Evolutionary conservation across 2,329 filamentous ascomycete genomes (phyloP).

Genomic region (Hypocreales sp.): DNA sequence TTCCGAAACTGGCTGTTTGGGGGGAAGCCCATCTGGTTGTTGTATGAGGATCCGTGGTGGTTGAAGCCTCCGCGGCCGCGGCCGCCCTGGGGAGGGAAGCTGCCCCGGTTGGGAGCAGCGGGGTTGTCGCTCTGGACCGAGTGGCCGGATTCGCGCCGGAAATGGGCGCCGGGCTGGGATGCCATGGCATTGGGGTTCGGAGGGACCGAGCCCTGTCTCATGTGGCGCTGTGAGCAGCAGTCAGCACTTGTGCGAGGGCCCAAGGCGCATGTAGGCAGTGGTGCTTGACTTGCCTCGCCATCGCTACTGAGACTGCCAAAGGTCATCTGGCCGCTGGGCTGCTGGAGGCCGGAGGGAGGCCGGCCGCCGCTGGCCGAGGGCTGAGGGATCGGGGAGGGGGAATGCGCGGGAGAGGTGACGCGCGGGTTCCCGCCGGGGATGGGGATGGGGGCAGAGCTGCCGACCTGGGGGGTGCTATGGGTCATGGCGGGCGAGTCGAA

Average conservation of each 20-base stretch:
- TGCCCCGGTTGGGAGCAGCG: constrained; percentile 37
- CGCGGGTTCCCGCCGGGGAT: constrained; percentile 52
- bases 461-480: constrained; percentile 49
- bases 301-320: constrained; percentile 78
- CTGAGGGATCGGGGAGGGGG: constrained; percentile 86
- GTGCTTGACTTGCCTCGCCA: constrained; percentile 64
- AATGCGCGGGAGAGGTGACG: constrained; percentile 70
- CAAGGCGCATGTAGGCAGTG: too few species aligned
- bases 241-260: too few species aligned
- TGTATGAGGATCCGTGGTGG: constrained; percentile 25
- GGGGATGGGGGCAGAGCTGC: constrained; percentile 39
- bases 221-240: constrained; percentile 40
- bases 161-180: constrained; percentile 53
- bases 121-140: constrained; percentile 44
- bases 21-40: constrained; percentile 27
- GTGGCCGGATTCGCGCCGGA: constrained; percentile 75
- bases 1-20: constrained; percentile 26
- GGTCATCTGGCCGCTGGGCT: constrained; percentile 50
- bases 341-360: constrained; percentile 61
- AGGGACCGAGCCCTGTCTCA: constrained; percentile 49
- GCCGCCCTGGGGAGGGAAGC: constrained; percentile 30
- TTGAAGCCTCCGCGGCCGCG: constrained; percentile 35
- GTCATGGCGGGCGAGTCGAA: constrained; percentile 55
- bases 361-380: constrained; percentile 72
- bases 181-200: constrained; percentile 45